phyloP scores from a whole-genome alignment of 805 yeast genomes.

The Starmerella roubikii region DNA sequence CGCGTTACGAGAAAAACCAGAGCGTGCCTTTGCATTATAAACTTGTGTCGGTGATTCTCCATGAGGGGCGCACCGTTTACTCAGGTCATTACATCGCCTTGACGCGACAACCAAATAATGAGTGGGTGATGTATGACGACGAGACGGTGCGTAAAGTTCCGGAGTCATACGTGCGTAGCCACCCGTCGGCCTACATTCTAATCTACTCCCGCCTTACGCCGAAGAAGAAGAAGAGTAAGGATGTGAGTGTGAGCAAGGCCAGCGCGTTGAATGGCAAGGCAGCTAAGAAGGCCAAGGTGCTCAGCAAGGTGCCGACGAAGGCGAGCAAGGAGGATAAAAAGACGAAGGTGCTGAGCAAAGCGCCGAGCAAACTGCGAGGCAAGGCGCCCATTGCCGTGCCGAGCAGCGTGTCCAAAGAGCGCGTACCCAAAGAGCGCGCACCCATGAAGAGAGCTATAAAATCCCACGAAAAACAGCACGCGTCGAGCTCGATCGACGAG shows the following conservation, averaged over 20 bases:
- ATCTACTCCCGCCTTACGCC: conserved; percentile 48
- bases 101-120: conserved; percentile 80
- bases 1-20: conserved; percentile 33
- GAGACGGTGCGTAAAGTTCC: conserved; percentile 66
- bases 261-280: too few relatives aligned
- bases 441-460: too few relatives aligned
- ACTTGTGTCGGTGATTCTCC: conserved; percentile 73
- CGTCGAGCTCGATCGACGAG: conserved; percentile 21
- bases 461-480: neutral
- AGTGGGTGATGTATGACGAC: conserved; percentile 92
- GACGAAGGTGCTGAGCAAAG: too few relatives aligned
- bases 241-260: too few relatives aligned
- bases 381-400: too few relatives aligned
- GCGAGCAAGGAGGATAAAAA: too few relatives aligned
- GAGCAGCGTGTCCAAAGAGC: too few relatives aligned
- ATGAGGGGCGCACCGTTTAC: conserved; percentile 83
- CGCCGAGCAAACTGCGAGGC: too few relatives aligned
- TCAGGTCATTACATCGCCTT: conserved; percentile 90
- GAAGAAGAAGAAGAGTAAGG: conserved; percentile 1
- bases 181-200: conserved; percentile 82
- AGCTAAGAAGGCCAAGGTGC: too few relatives aligned
- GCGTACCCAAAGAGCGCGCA: too few relatives aligned
- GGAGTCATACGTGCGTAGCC: conserved; percentile 61
- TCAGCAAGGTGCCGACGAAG: too few relatives aligned
- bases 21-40: conserved; percentile 44